These are phyloP conservation scores for Metschnikowia henanensis DNA, from an alignment of 805 yeast genomes.

Conservation along the genomic window DNA sequence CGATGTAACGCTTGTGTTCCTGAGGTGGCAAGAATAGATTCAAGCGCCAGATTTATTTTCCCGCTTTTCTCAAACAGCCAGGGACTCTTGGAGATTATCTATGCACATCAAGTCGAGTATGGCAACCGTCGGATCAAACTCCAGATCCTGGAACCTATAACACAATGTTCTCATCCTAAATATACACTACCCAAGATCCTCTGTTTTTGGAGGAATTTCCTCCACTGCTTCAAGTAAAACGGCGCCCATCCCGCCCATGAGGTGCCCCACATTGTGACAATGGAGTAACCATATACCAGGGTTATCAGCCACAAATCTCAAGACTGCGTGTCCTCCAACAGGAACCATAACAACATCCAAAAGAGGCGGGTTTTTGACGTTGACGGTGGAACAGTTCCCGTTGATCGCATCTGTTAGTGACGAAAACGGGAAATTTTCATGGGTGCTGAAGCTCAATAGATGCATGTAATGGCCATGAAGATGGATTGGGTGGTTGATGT, in stretches of 20 bases:
- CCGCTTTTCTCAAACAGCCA: too few relatives aligned
- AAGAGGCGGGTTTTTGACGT: constrained; percentile 24
- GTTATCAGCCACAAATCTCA: constrained; percentile 32
- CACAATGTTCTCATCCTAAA: too few relatives aligned
- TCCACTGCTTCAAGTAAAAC: constrained; percentile 19
- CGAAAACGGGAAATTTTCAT: constrained; percentile 23
- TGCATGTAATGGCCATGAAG: constrained; percentile 36
- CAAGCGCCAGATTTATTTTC: too few relatives aligned
- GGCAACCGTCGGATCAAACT: too few relatives aligned
- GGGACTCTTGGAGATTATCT: too few relatives aligned
- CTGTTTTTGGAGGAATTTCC: constrained; percentile 10
- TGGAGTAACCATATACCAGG: constrained; percentile 35
- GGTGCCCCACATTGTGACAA: constrained; percentile 36
- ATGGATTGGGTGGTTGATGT: constrained; percentile 35
- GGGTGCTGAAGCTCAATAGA: constrained; percentile 25
- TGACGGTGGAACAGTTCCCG: constrained; percentile 17
- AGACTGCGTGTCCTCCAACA: constrained; percentile 33
- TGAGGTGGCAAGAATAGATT: too few relatives aligned
- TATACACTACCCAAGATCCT: too few relatives aligned
- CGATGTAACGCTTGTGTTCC: too few relatives aligned
- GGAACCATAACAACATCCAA: constrained; percentile 29
- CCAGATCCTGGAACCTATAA: too few relatives aligned
- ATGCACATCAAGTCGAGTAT: too few relatives aligned
- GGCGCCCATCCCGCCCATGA: constrained; percentile 33
- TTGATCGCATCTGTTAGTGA: constrained; percentile 26